These are phyloP conservation scores for Ramicandelaber brevisporus DNA, from an alignment of 192 early-diverging fungal species.

Conservation along the genomic window DNA sequence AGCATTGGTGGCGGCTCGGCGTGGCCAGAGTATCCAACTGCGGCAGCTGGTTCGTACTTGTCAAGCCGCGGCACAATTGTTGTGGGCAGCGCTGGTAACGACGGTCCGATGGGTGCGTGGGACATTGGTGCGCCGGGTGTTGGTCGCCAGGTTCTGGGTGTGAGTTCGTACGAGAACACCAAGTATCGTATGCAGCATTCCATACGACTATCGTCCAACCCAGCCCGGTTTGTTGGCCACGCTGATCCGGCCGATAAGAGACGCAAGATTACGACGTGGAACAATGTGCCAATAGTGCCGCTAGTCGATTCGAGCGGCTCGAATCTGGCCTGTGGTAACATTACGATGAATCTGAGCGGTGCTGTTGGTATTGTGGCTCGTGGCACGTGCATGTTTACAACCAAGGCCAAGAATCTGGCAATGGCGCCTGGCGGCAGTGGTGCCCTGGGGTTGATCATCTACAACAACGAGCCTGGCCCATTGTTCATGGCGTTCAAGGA, in stretches of 20 bases:
- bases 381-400: background rate
- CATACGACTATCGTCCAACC: too few relatives aligned
- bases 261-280: too few relatives aligned
- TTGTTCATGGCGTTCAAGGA: slow-evolving; percentile 8
- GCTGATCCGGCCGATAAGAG: too few relatives aligned
- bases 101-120: slow-evolving; percentile 28
- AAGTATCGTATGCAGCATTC: too few relatives aligned
- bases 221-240: too few relatives aligned
- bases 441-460: slow-evolving; percentile 17
- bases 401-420: slow-evolving; percentile 15
- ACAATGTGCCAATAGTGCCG: slow-evolving; percentile 3
- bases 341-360: slow-evolving; percentile 3
- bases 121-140: slow-evolving; percentile 20
- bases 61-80: slow-evolving; percentile 23
- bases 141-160: slow-evolving; percentile 20
- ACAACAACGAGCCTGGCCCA: slow-evolving; percentile 17
- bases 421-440: too few relatives aligned
- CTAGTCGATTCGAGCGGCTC: slow-evolving; percentile 2
- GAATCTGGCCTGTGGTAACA: slow-evolving; percentile 5
- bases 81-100: slow-evolving; percentile 50
- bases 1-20: slow-evolving; percentile 28
- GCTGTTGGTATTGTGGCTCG: slow-evolving; percentile 3
- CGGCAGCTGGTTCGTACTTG: slow-evolving; percentile 16
- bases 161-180: slow-evolving; percentile 26
- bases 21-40: slow-evolving; percentile 22